These are phyloP conservation scores for Aspergillus candidus DNA, from an alignment of 2,329 filamentous ascomycete species.

Conservation along the genomic window DNA sequence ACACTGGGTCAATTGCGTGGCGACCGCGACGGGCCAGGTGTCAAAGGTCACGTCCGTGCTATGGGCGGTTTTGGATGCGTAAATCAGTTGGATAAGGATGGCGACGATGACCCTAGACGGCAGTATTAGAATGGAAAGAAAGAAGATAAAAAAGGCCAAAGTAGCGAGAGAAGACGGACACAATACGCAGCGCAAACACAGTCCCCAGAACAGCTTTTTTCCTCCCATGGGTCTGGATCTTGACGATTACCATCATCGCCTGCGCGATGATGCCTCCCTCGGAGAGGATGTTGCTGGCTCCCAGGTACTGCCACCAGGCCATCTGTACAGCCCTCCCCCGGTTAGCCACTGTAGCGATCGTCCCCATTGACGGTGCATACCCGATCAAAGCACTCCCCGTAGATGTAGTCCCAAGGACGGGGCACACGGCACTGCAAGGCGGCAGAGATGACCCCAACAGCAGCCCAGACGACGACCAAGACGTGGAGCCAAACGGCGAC, in stretches of 20 bases:
- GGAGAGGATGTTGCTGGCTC: constrained; percentile 20
- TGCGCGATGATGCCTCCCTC: constrained; percentile 20
- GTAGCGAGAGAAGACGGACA: constrained; percentile 13
- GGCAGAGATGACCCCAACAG: constrained; percentile 11
- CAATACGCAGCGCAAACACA: constrained; percentile 18
- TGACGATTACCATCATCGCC: constrained; percentile 18
- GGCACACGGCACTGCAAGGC: constrained; percentile 17
- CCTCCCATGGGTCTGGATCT: constrained; percentile 16
- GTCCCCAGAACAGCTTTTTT: constrained; percentile 13
- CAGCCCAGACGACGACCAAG: constrained; percentile 12
- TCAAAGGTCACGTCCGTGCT: constrained; percentile 16
- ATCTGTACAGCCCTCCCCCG: constrained; percentile 1
- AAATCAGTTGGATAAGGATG: constrained; percentile 18
- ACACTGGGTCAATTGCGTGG: constrained; percentile 14
- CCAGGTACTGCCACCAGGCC: constrained; percentile 23
- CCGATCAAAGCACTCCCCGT: constrained; percentile 16
- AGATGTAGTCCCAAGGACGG: constrained; percentile 17
- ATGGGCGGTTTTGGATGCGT: constrained; percentile 9
- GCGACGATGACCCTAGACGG: constrained; percentile 18
- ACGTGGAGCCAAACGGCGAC: constrained; percentile 13
- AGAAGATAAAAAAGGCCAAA: neutral
- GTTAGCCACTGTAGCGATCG: too few relatives aligned
- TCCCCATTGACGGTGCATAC: constrained; percentile 7
- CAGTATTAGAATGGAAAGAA: neutral
- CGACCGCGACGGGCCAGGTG: constrained; percentile 16